These are phyloP conservation scores for Microbotryum intermedium DNA, from an alignment of 1,284 basidiomycete species.

Conservation along the genomic window DNA sequence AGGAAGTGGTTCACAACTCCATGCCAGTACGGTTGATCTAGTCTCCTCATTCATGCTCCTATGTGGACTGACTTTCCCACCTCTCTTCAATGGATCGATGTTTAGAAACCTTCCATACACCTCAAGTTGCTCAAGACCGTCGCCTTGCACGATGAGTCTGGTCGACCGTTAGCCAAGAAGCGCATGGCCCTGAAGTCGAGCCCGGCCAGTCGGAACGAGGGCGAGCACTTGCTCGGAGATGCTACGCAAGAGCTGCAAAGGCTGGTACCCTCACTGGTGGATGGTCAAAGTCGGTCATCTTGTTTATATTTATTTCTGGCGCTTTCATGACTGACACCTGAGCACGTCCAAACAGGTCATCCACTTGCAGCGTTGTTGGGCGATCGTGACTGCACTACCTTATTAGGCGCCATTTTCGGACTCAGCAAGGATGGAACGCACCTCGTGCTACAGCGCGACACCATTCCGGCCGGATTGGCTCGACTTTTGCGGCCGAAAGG, in stretches of 20 bases:
- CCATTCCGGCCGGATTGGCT: slow-evolving; percentile 4
- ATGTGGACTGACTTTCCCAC: neutral
- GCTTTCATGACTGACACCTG: too few relatives aligned
- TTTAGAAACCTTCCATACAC: slow-evolving; percentile 6
- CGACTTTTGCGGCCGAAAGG: neutral
- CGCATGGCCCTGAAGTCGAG: neutral
- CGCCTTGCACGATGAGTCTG: neutral
- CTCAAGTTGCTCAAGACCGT: slow-evolving; percentile 19
- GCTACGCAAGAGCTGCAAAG: neutral
- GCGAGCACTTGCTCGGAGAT: neutral
- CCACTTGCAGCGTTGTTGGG: neutral
- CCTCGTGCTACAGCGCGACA: slow-evolving; percentile 11
- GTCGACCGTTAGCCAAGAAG: neutral
- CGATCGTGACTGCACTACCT: neutral
- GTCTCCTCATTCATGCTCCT: neutral
- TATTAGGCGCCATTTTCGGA: neutral
- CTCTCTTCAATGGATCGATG: neutral
- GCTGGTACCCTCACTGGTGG: neutral
- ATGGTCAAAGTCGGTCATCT: neutral
- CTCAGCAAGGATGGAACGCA: slow-evolving; percentile 13
- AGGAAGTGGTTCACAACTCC: neutral
- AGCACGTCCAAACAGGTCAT: neutral
- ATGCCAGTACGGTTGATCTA: too few relatives aligned
- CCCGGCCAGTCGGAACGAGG: neutral
- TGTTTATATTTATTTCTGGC: neutral